A percentile compares a stretch with the other conserved stretches of the same genome.
These are phyloP conservation scores for Scenedesmus sp. DNA, from an alignment of 163 green algal species.

Conservation along the genomic window DNA sequence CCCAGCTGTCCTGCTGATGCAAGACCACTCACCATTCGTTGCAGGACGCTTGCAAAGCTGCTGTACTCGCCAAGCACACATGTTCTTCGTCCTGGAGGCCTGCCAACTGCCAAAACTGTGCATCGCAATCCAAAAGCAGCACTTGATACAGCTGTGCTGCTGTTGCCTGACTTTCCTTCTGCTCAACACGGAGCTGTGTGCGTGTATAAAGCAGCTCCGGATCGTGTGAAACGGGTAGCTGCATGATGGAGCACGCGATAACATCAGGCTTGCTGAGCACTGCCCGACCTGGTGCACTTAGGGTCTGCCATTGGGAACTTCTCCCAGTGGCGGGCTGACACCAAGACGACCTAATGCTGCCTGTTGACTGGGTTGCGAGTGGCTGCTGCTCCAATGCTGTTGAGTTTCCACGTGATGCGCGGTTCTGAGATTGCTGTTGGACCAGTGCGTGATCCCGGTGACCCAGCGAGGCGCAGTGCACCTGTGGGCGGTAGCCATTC, in stretches of 20 bases:
- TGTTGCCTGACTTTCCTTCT: neutral
- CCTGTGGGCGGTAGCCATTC: neutral
- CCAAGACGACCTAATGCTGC: neutral
- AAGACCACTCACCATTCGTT: constrained; percentile 37
- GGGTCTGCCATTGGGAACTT: neutral
- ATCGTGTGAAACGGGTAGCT: neutral
- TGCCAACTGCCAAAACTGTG: constrained; percentile 19
- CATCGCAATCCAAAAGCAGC: constrained; percentile 41
- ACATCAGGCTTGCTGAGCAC: constrained; percentile 29
- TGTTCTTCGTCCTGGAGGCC: constrained; percentile 12
- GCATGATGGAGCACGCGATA: neutral
- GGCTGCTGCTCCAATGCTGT: neutral
- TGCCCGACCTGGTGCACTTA: neutral
- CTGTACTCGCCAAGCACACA: constrained; percentile 31
- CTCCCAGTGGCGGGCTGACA: neutral
- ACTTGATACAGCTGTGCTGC: constrained; percentile 29
- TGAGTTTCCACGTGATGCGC: neutral
- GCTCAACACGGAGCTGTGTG: neutral
- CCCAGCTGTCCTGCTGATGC: neutral
- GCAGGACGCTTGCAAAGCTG: constrained; percentile 18
- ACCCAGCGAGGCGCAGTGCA: neutral
- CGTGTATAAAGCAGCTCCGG: neutral
- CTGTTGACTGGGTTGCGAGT: too few species aligned
- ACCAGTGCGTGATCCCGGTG: neutral
- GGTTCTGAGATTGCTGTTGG: neutral